Evolutionary conservation across 106 monocot species (phyloP).

Genomic region (Cymbidium sinense): DNA sequence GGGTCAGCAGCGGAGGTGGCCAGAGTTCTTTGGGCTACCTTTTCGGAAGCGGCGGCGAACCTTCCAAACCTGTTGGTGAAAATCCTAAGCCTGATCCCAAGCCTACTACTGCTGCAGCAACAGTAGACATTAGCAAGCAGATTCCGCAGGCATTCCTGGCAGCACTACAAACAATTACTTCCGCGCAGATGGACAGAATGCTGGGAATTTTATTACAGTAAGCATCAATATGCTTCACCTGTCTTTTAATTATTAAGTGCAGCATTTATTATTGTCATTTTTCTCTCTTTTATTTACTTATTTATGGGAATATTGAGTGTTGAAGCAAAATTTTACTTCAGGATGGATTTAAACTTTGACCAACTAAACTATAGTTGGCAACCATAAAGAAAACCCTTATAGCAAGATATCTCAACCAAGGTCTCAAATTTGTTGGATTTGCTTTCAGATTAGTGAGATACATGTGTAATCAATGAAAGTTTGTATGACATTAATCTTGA

Average conservation of each 20-base stretch:
- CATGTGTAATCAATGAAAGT: too few species aligned
- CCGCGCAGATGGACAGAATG: conserved; percentile 84
- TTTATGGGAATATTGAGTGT: not conserved
- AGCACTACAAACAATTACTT: conserved; percentile 66
- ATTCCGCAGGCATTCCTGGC: conserved; percentile 69
- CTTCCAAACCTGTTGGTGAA: conserved; percentile 44
- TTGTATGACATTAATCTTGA: too few species aligned
- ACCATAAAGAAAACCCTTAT: too few species aligned
- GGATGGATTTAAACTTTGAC: too few species aligned
- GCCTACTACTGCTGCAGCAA: conserved; percentile 24
- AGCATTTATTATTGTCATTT: not conserved
- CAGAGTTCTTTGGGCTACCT: conserved; percentile 89
- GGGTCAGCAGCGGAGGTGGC: conserved; percentile 84
- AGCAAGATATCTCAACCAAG: too few species aligned
- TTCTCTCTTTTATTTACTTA: not conserved
- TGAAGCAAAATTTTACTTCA: too few species aligned
- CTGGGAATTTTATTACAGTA: conserved; percentile 87
- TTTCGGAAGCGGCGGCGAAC: conserved; percentile 54
- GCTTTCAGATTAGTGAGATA: too few species aligned
- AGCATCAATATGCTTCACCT: not conserved
- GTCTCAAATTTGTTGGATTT: too few species aligned
- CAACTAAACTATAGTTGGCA: too few species aligned
- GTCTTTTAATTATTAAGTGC: not conserved
- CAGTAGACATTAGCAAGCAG: conserved; percentile 44
- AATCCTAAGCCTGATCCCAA: conserved; percentile 25